Evolutionary conservation across 1,139 yeast species (phyloP).

Genomic region (Casaregolazyma suthepensis): DNA sequence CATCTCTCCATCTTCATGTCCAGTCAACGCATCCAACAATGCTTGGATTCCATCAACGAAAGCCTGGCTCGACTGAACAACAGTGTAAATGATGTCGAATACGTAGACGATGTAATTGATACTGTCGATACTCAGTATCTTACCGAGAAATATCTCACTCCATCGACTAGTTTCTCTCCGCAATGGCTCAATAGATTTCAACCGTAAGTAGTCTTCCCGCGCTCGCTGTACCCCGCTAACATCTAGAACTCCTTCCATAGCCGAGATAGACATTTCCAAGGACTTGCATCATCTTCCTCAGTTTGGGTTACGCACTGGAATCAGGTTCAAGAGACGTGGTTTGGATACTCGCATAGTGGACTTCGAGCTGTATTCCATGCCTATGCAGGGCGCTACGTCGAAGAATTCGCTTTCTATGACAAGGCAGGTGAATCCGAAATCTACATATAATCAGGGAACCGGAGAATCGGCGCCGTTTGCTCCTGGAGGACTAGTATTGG

Average conservation of each 20-base stretch:
- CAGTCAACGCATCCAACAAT: not conserved
- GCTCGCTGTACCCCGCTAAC: not conserved
- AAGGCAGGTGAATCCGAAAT: conserved; percentile 59
- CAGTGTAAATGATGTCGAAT: not conserved
- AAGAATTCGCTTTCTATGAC: conserved; percentile 67
- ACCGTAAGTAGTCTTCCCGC: conserved; percentile 19
- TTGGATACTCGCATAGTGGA: conserved; percentile 61
- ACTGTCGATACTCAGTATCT: conserved; percentile 16
- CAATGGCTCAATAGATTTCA: conserved; percentile 34
- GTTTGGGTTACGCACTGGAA: conserved; percentile 38
- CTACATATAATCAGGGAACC: conserved; percentile 60
- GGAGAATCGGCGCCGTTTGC: conserved; percentile 80
- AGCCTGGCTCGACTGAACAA: not conserved
- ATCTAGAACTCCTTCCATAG: conserved; percentile 33
- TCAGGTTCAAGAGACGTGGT: conserved; percentile 50
- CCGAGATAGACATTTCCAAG: conserved; percentile 26
- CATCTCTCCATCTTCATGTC: conserved; percentile 4
- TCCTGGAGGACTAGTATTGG: conserved; percentile 75
- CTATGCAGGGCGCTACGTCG: conserved; percentile 49
- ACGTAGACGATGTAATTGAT: not conserved
- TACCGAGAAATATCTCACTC: conserved; percentile 29
- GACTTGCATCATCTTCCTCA: conserved; percentile 34
- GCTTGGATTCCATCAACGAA: conserved; percentile 4
- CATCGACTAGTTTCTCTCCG: conserved; percentile 26
- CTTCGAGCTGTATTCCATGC: conserved; percentile 54